Conservation (phyloP, 768 basidiomycete genomes). For the Dictyophora rubrovolvata region DNA sequence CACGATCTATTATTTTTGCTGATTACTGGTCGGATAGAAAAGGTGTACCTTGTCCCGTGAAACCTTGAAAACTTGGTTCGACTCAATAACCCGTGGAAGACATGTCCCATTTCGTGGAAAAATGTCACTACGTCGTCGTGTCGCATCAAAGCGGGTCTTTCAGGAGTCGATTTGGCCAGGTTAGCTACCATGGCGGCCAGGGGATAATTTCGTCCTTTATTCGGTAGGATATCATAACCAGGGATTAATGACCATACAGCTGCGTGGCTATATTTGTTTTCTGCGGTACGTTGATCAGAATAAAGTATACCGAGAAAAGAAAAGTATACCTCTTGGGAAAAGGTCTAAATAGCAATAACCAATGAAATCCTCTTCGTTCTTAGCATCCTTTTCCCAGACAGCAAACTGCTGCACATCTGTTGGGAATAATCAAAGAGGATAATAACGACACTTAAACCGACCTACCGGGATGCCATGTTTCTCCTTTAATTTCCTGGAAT, state of each 20-base stretch:
- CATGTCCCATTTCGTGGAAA: constrained; percentile 81
- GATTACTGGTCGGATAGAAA: background rate
- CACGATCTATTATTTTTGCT: background rate
- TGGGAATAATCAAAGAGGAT: background rate
- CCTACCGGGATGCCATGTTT: constrained; percentile 74
- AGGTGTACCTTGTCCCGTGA: constrained; percentile 60
- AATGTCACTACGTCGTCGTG: constrained; percentile 84
- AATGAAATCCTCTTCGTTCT: constrained; percentile 59
- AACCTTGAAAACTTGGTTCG: constrained; percentile 63
- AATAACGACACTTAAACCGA: constrained; percentile 7
- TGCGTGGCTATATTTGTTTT: constrained; percentile 75
- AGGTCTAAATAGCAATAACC: constrained; percentile 86
- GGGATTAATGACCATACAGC: constrained; percentile 73
- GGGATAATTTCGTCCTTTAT: constrained; percentile 61
- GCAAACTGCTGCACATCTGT: constrained; percentile 74
- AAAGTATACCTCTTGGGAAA: constrained; percentile 60
- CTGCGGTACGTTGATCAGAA: constrained; percentile 25
- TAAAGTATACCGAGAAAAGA: constrained; percentile 4
- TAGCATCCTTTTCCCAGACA: constrained; percentile 75
- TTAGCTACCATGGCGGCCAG: constrained; percentile 84
- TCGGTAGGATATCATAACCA: constrained; percentile 43
- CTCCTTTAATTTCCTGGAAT: constrained; percentile 44
- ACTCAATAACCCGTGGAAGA: constrained; percentile 47
- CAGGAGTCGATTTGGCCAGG: constrained; percentile 73
- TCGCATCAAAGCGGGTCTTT: constrained; percentile 76